Evolutionary conservation across 305 asterid genomes (phyloP).

Genomic region (Fraxinus angustifolia): DNA sequence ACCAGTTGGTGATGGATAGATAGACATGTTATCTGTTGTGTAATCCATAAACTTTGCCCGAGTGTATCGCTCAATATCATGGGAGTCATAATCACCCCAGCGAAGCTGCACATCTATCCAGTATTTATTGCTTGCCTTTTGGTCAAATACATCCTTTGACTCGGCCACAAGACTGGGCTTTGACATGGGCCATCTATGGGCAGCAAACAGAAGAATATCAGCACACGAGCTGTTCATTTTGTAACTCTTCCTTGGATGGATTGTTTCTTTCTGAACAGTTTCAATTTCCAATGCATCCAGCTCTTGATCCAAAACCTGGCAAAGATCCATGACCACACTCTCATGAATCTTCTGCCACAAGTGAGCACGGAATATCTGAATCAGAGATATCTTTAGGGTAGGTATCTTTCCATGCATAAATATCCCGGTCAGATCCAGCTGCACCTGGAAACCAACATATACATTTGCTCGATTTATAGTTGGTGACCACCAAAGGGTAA

Average conservation of each 20-base stretch:
- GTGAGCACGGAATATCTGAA: constrained; percentile 99
- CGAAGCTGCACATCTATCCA: constrained; percentile 99
- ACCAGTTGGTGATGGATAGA: constrained; percentile 99
- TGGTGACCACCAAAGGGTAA: constrained; percentile 99
- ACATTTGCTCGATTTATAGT: constrained; percentile 97
- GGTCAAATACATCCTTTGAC: constrained; percentile 98
- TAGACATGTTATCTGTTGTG: constrained; percentile 98
- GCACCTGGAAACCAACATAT: constrained; percentile 99
- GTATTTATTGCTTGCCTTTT: constrained; percentile 95
- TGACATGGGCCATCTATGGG: constrained; percentile 99
- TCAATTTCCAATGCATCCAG: constrained; percentile 96
- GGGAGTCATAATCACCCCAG: constrained; percentile 99
- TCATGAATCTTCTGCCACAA: constrained; percentile 99
- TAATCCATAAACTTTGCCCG: constrained; percentile 98
- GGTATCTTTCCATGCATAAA: constrained; percentile 99
- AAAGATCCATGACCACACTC: constrained; percentile 99
- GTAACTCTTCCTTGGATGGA: constrained; percentile 98
- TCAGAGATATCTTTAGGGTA: constrained; percentile 89
- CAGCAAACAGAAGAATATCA: constrained; percentile 93
- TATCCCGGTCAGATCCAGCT: constrained; percentile 97
- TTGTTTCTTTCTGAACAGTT: constrained; percentile 98
- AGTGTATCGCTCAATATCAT: constrained; percentile 93
- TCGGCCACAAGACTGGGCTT: constrained; percentile 99
- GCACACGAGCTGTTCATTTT: constrained; percentile 99
- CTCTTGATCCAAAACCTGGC: constrained; percentile 99